Evolutionary conservation across 768 basidiomycete genomes (phyloP).

Genomic region (Phaffia australis): DNA sequence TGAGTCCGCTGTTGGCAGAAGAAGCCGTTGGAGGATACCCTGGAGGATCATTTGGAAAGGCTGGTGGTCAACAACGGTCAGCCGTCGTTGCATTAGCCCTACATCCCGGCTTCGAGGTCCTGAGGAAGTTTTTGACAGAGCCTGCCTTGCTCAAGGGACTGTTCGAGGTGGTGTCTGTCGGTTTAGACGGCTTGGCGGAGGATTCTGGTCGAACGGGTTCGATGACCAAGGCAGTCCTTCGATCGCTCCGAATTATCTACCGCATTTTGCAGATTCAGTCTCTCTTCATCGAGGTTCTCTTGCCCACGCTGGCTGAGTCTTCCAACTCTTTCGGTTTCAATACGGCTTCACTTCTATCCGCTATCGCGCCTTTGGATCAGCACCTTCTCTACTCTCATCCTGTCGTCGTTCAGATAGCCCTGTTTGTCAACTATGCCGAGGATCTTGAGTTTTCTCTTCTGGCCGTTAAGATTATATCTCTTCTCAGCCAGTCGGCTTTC

Average conservation of each 20-base stretch:
- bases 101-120: slow-evolving; percentile 80
- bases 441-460: slow-evolving; percentile 64
- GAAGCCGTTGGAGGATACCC: slow-evolving; percentile 31
- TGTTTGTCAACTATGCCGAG: slow-evolving; percentile 57
- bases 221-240: slow-evolving; percentile 63
- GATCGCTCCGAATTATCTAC: slow-evolving; percentile 68
- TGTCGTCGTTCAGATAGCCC: slow-evolving; percentile 62
- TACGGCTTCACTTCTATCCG: slow-evolving; percentile 4
- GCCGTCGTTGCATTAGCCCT: slow-evolving; percentile 38
- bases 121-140: slow-evolving; percentile 64
- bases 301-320: slow-evolving; percentile 59
- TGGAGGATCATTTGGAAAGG: slow-evolving; percentile 17
- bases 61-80: neutral
- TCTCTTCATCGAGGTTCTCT: slow-evolving; percentile 75
- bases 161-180: slow-evolving; percentile 69
- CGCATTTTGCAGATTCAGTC: slow-evolving; percentile 76
- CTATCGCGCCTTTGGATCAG: slow-evolving; percentile 31
- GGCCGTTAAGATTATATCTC: slow-evolving; percentile 62
- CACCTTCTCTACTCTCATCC: slow-evolving; percentile 27
- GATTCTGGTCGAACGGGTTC: slow-evolving; percentile 47
- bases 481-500: slow-evolving; percentile 55
- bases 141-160: slow-evolving; percentile 62
- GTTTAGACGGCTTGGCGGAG: slow-evolving; percentile 63
- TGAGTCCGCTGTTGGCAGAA: slow-evolving; percentile 56
- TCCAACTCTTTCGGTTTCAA: slow-evolving; percentile 7